These are phyloP conservation scores for Thalassiosira exigua DNA, from an alignment of 352 stramenopile species.

Conservation along the genomic window DNA sequence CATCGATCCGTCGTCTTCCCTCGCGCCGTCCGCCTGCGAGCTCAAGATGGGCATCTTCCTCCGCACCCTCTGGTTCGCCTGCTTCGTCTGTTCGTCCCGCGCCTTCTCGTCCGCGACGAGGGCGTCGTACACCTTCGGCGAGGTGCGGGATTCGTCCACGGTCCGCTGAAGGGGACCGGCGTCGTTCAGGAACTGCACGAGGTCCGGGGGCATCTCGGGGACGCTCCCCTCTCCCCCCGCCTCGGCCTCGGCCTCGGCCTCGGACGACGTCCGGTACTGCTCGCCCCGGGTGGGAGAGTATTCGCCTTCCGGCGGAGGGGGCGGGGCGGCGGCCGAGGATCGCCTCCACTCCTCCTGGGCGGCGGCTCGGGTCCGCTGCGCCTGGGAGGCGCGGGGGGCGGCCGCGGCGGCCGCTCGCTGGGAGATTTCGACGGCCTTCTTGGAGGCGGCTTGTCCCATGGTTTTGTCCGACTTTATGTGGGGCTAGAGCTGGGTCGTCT, in stretches of 20 bases:
- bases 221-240: no score
- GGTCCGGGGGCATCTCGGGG: slow-evolving; percentile 20
- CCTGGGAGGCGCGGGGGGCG: no score
- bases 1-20: slow-evolving; percentile 40
- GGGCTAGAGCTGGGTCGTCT: no score
- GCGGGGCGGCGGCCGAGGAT: no score
- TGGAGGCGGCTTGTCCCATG: no score
- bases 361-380: no score
- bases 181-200: slow-evolving; percentile 55
- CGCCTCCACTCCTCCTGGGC: no score
- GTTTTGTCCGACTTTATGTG: no score
- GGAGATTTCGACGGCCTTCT: no score
- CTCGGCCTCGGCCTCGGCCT: neutral
- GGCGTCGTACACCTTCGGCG: slow-evolving; percentile 50
- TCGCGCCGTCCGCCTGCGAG: neutral
- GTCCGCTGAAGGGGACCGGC: slow-evolving; percentile 38
- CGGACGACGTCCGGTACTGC: neutral
- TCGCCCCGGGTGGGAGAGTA: slow-evolving; percentile 10
- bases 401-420: no score
- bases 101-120: slow-evolving; percentile 24
- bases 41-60: slow-evolving; percentile 25
- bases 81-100: slow-evolving; percentile 18
- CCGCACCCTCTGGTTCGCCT: slow-evolving; percentile 26
- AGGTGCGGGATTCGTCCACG: slow-evolving; percentile 48
- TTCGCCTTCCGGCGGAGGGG: no score